phyloP scores from a whole-genome alignment of 371 early-diverging fungal genomes.

The Rhizopus microsporus region DNA sequence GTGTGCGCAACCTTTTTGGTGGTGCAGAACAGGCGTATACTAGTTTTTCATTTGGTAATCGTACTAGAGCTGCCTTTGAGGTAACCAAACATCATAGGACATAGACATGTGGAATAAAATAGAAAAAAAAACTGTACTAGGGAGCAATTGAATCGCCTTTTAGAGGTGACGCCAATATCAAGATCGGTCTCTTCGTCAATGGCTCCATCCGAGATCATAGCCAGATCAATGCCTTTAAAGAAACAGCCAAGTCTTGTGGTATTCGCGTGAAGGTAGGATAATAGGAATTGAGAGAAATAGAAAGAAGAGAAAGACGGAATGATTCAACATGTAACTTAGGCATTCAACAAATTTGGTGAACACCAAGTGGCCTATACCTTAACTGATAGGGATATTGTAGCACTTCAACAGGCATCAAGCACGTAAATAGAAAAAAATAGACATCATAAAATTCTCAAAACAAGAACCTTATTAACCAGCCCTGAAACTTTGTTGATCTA shows the following conservation, averaged over 20 bases:
- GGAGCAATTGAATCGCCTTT: conserved; percentile 37
- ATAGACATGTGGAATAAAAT: background rate
- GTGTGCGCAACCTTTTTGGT: conserved; percentile 77
- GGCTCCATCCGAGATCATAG: conserved; percentile 45
- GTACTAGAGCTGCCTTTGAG: conserved; percentile 71
- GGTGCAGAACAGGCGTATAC: conserved; percentile 75
- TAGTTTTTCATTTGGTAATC: conserved; percentile 68
- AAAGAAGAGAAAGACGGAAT: background rate
- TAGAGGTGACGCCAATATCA: conserved; percentile 34
- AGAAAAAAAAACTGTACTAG: background rate
- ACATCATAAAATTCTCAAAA: background rate
- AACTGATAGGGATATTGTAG: conserved; percentile 75
- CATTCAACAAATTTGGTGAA: conserved; percentile 49
- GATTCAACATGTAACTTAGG: conserved; percentile 19
- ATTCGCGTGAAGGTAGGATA: conserved; percentile 34
- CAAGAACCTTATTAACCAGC: too few species aligned
- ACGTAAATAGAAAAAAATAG: conserved; percentile 45
- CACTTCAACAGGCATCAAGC: conserved; percentile 67
- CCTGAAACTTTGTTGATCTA: conserved; percentile 25
- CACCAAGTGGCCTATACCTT: conserved; percentile 71
- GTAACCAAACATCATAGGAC: conserved; percentile 27
- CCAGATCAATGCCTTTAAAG: conserved; percentile 36
- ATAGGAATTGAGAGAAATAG: background rate
- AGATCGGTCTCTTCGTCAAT: conserved; percentile 37
- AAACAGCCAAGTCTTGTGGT: conserved; percentile 30